Base-by-base conservation (phyloP, 805 yeast species). In the Lipomyces kockii region DNA sequence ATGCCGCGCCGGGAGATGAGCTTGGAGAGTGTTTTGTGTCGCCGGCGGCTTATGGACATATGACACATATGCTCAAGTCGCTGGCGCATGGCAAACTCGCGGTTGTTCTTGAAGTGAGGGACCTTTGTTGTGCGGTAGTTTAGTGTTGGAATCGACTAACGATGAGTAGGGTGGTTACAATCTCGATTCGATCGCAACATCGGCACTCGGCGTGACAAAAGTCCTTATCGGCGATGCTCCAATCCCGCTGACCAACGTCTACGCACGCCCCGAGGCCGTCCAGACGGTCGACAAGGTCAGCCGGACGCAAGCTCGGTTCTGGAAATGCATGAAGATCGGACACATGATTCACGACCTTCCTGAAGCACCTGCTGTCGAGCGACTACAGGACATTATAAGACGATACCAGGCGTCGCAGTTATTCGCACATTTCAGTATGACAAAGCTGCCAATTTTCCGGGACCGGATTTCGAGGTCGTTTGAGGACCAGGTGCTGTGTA, bases 1-100 rank as follows among this genome's bases (percentile, higher is more conserved):
- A 95, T 80, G 99, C 99, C 25, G 99, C 99, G 0, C 97, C 91
- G 74, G 98, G 98, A 67, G 99, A 95, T 78, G 89, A 92, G 66
- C 91, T 95, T 70, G 99, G 99, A 11, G 97, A 94, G 58, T 95
- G 98, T 78, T 96, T 91, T 77, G 97, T 95, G 1, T 85, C 97
- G 0, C 99, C 99, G 1, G 89, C 92, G 51, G 97, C 97, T 14
- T 95, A 95, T 77, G 98, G 97, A 8, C 93, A 92, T 71, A 92
- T 95, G 97, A 91, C 98, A 3, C 97, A 92, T 76, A 84, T 88
- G 87, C 82, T 95, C 71, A 93, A 93, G 78, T 86, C 91, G 52
- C 80, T 95, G 56, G 97, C 98, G 1, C 85, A 85, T 73, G 99
- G 99, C 2, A 91, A 90, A 73, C 76, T 95, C 58, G 90, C 96